phyloP scores from a whole-genome alignment of 805 yeast genomes.

The Yamadazyma phyllophila region DNA sequence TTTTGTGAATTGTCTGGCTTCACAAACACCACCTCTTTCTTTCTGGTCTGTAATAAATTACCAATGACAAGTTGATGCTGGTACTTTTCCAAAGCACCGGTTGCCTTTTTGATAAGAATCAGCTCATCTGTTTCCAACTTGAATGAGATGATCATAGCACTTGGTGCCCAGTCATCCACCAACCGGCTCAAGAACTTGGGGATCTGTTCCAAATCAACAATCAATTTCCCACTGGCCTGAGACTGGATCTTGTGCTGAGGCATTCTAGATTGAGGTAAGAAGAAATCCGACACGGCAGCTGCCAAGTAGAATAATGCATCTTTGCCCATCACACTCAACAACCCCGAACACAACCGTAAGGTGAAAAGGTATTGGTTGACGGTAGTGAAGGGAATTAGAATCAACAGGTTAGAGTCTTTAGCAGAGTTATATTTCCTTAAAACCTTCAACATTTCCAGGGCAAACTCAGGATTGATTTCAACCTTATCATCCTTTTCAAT shows the following conservation, averaged over 20 bases:
- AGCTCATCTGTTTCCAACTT: constrained; percentile 84
- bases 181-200: constrained; percentile 88
- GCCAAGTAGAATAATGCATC: constrained; percentile 82
- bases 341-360: constrained; percentile 61
- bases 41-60: constrained; percentile 84
- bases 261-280: constrained; percentile 77
- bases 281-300: constrained; percentile 97
- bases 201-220: constrained; percentile 89
- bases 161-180: constrained; percentile 93
- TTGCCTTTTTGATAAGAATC: constrained; percentile 72
- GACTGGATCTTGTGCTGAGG: constrained; percentile 97
- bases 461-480: constrained; percentile 59
- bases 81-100: constrained; percentile 76
- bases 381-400: constrained; percentile 86
- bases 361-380: constrained; percentile 93
- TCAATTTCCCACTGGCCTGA: constrained; percentile 70
- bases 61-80: constrained; percentile 95
- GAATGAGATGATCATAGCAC: constrained; percentile 91
- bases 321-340: constrained; percentile 52
- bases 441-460: constrained; percentile 57
- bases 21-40: constrained; percentile 84
- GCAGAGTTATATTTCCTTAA: constrained; percentile 55
- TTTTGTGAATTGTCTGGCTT: constrained; percentile 39
- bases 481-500: constrained; percentile 54
- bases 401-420: constrained; percentile 48